Evolutionary conservation across 345 rosid genomes (phyloP).

Genomic region (Eucalyptus marginata): DNA sequence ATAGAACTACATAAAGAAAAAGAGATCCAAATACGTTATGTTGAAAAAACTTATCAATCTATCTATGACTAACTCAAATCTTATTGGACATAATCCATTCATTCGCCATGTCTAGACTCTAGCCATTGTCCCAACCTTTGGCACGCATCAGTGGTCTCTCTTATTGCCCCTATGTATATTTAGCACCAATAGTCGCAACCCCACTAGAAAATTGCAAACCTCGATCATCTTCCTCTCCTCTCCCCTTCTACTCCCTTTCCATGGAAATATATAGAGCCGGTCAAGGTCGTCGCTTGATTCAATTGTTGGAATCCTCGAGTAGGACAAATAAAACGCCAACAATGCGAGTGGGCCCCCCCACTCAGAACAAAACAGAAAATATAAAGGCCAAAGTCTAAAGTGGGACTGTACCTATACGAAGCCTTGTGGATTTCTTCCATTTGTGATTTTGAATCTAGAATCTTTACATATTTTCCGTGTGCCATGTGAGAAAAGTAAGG

Average conservation of each 20-base stretch:
- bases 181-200: neutral
- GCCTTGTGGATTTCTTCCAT: too few species aligned
- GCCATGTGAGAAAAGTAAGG: too few species aligned
- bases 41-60: too few species aligned
- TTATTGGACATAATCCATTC: neutral
- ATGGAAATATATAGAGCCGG: neutral
- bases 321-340: too few species aligned
- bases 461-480: too few species aligned
- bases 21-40: too few species aligned
- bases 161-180: neutral
- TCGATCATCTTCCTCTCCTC: neutral
- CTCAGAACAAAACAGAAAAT: too few species aligned
- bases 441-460: too few species aligned
- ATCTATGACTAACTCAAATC: neutral
- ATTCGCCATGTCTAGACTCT: too few species aligned
- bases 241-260: neutral
- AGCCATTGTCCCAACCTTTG: accelerated
- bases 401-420: too few species aligned
- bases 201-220: neutral
- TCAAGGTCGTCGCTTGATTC: neutral
- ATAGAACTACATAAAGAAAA: neutral
- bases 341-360: too few species aligned
- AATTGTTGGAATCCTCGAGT: neutral
- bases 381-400: too few species aligned
- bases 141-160: neutral